Conservation (phyloP, 371 early-diverging fungal species). For the Lichtheimia ramosa region DNA sequence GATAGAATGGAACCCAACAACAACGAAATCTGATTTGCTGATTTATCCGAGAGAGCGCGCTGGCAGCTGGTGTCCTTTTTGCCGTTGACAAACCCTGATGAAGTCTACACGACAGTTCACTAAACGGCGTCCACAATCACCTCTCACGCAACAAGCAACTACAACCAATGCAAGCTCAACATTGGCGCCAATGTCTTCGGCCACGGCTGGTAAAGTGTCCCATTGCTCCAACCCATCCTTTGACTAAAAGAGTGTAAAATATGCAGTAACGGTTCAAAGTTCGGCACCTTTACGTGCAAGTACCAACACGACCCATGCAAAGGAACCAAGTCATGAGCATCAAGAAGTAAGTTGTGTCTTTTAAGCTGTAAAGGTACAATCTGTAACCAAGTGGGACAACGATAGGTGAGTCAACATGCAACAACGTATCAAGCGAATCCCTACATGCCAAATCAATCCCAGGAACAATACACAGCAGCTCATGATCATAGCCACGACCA, state of each 20-base stretch:
- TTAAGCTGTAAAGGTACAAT: too few species aligned
- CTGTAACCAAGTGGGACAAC: too few species aligned
- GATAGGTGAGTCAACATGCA: background rate
- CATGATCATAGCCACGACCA: constrained; percentile 23
- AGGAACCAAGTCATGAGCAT: background rate
- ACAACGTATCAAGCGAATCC: constrained; percentile 13
- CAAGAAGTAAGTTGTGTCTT: background rate
- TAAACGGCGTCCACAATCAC: constrained; percentile 19
- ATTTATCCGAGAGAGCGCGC: too few species aligned
- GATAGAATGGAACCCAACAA: too few species aligned
- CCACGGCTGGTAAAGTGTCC: constrained; percentile 3
- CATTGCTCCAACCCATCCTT: background rate
- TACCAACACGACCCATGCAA: background rate
- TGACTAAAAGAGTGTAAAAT: background rate
- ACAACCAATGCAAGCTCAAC: constrained; percentile 3
- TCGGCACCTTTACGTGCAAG: constrained; percentile 10
- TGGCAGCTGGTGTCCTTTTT: too few species aligned
- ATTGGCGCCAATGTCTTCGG: constrained; percentile 8
- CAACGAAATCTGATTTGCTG: too few species aligned
- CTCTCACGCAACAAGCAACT: constrained; percentile 10
- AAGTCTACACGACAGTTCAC: constrained; percentile 26
- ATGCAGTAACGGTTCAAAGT: constrained; percentile 11
- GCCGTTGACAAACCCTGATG: constrained; percentile 1
- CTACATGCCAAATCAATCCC: constrained; percentile 14
- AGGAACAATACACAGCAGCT: background rate